Evolutionary conservation across 139 green algal species (phyloP), one percentile per base, ranked within the genome.

Genomic region (Marvania coccoides): DNA sequence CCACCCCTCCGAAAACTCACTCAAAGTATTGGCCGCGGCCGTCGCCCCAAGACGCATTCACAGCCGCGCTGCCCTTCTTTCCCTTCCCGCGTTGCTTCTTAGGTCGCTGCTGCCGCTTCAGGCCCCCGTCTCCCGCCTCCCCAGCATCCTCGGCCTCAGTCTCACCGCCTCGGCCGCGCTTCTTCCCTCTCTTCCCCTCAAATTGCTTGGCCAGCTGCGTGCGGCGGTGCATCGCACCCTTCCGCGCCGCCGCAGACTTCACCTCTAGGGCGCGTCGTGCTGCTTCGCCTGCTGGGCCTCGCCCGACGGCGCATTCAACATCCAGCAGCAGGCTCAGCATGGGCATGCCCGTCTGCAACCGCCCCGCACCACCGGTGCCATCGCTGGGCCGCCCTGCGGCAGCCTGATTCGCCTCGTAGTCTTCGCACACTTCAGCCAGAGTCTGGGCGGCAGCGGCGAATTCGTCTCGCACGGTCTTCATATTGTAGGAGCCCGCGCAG

Each of bases 401-500:
- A 6, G 23, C 31, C 9, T 33, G 6, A 10, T 77, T 77, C 8
- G 63, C 65, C 26, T 64, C 63, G 24, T 56, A 26, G 47, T 72
- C 71, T 37, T 78, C 71, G 19, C 57, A 70, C 23, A 58, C 47
- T 31, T 78, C 73, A 5, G 67, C 73, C 58, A 81, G 63, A 53
- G 30, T 28, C 35, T 67, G 55, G 24, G 74, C 74, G 2, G 63
- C 67, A 15, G 24, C 24, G 9, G 45, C 35, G 56, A 81, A 81
- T 6, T 26, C 10, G 1, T 34, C 64, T 37, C 53, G 58, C 24
- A 82, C 66, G 30, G 57, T 58, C 2, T 37, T 23, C 30, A 87
- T 83, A 33, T 53, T 56, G 42, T 53, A 83, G 15, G 66, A 67
- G 47, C 79, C 81, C 24, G 53, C 45, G 31, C 66, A 76, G 6